Conservation (phyloP, 257 asterid genomes). For the Striga asiatica region DNA sequence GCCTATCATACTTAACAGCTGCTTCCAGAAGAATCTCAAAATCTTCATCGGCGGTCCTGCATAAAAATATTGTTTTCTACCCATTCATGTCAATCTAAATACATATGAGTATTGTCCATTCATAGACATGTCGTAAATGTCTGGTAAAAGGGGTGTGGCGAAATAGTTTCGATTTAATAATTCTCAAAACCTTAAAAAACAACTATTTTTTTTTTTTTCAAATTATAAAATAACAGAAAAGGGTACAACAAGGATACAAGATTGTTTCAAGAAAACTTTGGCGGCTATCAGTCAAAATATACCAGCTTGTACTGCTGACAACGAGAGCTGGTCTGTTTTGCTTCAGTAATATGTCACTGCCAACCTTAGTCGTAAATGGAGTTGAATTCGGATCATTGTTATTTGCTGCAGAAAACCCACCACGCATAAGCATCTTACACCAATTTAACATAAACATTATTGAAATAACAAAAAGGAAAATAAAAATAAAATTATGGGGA, state of each 20-base stretch:
- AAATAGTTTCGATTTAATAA: conserved; percentile 6
- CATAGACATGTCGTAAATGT: neutral
- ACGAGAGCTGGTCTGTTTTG: conserved; percentile 81
- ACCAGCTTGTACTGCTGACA: conserved; percentile 99
- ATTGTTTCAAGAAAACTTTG: neutral
- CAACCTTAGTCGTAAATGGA: conserved; percentile 58
- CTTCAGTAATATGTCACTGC: conserved; percentile 43
- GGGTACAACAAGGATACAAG: conserved; percentile 5
- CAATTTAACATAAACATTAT: conserved; percentile 7
- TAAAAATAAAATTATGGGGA: neutral
- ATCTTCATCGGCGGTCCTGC: conserved; percentile 97
- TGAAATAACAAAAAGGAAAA: neutral
- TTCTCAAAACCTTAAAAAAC: neutral
- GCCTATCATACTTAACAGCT: conserved; percentile 92
- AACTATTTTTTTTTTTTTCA: neutral
- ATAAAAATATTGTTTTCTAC: conserved; percentile 10
- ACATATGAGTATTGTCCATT: neutral
- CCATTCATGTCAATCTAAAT: conserved; percentile 14
- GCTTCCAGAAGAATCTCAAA: conserved; percentile 89
- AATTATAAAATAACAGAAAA: neutral
- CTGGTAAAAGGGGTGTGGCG: conserved; percentile 5
- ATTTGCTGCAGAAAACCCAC: conserved; percentile 29
- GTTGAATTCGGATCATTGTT: conserved; percentile 34
- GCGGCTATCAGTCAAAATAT: conserved; percentile 17
- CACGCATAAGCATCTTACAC: conserved; percentile 8